Evolutionary conservation across 768 basidiomycete genomes (phyloP), one percentile per base, ranked within the genome.

Genomic region (Cystoderma amianthinum): DNA sequence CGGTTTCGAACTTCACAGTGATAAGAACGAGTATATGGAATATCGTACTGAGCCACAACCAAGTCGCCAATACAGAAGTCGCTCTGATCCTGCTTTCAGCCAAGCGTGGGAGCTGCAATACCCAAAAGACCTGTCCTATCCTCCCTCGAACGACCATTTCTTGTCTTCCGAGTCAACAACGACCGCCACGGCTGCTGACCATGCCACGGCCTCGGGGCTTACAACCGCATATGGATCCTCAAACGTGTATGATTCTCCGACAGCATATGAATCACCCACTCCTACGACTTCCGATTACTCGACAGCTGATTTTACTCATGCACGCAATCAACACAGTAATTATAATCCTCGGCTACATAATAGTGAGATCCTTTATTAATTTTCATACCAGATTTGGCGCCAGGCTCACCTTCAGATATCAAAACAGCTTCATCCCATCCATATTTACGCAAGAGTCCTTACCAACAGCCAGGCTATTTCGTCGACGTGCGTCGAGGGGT

Each of bases 1-100:
- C 1, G 60, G 59, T 20, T 69, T 65, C 45, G 62, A 64, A 36
- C 56, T 65, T 2, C 58, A 58, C 22, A 42, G 51, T 23, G 39
- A 47, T 3, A 48, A 38, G 16, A 42, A 46, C 23, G 48, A 52
- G 5, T 56, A 53, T 53, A 25, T 19, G 9, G 56, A 47, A 4
- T 45, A 38, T 15, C 28, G 43, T 19, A 15, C 16, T 20, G 32
- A 22, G 42, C 11, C 5, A 9, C 9, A 18, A 5, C 11, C 5
- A 16, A 10, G 11, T 11, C 13, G 21, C 11, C 11, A 9, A 6
- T 13, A 40, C 11, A 34, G 32, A 38, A 25, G 25, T 16, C 44
- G 32, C 19, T 42, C 40, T 13, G 25, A 32, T 47, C 3, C 39
- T 49, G 5, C 39, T 5, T 23, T 38, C 16, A 22, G 16, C 34